A percentile compares a stretch with the other conserved stretches of the same genome.
Conservation (phyloP, 257 asterid species). For the Nemophila menziesii region DNA sequence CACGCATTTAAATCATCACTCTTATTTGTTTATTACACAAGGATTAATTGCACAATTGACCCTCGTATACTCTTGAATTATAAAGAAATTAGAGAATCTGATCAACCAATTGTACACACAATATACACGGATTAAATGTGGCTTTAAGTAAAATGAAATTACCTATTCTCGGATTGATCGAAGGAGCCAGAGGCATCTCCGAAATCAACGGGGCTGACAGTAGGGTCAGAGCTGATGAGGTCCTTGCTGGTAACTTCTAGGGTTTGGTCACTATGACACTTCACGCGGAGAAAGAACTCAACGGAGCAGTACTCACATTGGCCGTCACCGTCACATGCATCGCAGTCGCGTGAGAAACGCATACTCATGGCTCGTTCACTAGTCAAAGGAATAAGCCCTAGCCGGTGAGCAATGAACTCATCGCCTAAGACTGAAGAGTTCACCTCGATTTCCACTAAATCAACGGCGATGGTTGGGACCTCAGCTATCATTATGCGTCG, state of each 20-base stretch:
- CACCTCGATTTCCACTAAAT: conserved; percentile 91
- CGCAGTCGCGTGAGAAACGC: conserved; percentile 97
- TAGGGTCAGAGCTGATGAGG: conserved; percentile 76
- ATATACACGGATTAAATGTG: neutral
- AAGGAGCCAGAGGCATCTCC: conserved; percentile 40
- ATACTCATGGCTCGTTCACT: conserved; percentile 93
- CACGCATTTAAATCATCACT: neutral
- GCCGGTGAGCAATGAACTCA: conserved; percentile 92
- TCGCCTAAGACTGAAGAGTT: conserved; percentile 85
- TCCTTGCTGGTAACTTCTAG: conserved; percentile 90
- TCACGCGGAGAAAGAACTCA: conserved; percentile 75
- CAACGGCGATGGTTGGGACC: conserved; percentile 91
- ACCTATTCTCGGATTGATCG: conserved; percentile 14
- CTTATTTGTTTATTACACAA: neutral
- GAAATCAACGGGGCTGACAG: conserved; percentile 79
- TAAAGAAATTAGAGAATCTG: neutral
- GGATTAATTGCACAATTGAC: neutral
- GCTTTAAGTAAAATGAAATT: neutral
- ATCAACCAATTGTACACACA: neutral
- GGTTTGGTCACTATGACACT: conserved; percentile 68
- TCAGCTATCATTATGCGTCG: conserved; percentile 98
- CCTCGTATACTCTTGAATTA: neutral
- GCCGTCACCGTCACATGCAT: conserved; percentile 97
- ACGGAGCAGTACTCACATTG: conserved; percentile 96
- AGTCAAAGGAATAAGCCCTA: conserved; percentile 74